Conservation (phyloP, 495 filamentous ascomycete genomes). For the Hyaloscypha hepaticicola region DNA sequence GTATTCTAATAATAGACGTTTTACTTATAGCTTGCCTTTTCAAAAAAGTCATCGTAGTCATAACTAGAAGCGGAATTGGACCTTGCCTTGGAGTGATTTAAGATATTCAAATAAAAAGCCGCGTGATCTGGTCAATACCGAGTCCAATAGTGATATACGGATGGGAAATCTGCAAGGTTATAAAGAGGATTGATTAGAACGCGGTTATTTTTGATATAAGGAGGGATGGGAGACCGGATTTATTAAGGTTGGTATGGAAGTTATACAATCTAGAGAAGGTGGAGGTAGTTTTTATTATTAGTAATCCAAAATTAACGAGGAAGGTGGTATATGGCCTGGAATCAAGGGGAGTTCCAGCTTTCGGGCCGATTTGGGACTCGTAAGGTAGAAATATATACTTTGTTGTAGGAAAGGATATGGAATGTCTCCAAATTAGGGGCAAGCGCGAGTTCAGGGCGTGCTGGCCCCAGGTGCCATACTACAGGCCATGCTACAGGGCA, state of each 20-base stretch:
- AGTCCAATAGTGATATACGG: constrained; percentile 45
- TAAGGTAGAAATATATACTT: too few relatives aligned
- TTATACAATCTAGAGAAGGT: constrained; percentile 57
- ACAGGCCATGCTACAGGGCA: too few relatives aligned
- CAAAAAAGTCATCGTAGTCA: constrained; percentile 66
- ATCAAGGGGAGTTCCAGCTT: constrained; percentile 64
- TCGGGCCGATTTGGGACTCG: constrained; percentile 77
- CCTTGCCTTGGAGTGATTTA: constrained; percentile 54
- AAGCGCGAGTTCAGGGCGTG: too few relatives aligned
- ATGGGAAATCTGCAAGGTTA: constrained; percentile 39
- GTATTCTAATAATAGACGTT: constrained; percentile 60
- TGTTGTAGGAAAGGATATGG: too few relatives aligned
- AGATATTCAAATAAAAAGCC: constrained; percentile 38
- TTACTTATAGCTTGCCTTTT: constrained; percentile 72
- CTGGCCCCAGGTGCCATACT: too few relatives aligned
- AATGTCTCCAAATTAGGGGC: too few relatives aligned
- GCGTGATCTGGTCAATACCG: constrained; percentile 47
- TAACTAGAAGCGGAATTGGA: constrained; percentile 81
- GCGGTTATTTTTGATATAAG: constrained; percentile 46
- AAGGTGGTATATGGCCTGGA: constrained; percentile 66
- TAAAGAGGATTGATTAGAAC: constrained; percentile 39
- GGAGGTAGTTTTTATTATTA: constrained; percentile 70
- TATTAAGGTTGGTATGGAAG: constrained; percentile 51
- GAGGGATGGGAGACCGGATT: constrained; percentile 39
- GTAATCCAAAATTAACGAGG: constrained; percentile 64